These are phyloP conservation scores for Sporothrix inflata DNA, from an alignment of 2,329 filamentous ascomycete species.

Conservation along the genomic window DNA sequence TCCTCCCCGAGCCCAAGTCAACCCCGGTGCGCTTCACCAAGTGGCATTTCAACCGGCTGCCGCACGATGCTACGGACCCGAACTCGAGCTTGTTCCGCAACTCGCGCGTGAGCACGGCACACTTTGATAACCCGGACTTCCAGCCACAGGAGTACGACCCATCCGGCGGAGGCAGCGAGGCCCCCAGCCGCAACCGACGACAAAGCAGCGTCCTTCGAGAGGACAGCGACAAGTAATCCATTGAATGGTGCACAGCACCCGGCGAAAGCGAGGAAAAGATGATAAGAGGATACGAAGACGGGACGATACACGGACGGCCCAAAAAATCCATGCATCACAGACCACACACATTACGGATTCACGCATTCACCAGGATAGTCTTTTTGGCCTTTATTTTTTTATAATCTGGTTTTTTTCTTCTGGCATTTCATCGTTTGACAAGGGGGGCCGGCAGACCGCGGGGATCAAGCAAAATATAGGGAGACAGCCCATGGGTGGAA, in stretches of 20 bases:
- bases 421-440: neutral
- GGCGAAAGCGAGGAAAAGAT: neutral
- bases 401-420: neutral
- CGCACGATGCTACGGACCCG: conserved; percentile 24
- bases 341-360: conserved; percentile 5
- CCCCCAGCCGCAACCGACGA: neutral
- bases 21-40: conserved; percentile 57
- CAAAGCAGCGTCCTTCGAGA: conserved; percentile 21
- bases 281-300: neutral
- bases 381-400: neutral
- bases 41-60: conserved; percentile 51
- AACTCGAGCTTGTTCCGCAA: conserved; percentile 62
- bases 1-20: neutral
- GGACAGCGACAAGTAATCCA: neutral
- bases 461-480: neutral
- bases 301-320: neutral
- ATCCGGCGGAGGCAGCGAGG: conserved; percentile 33
- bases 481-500: neutral
- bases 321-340: neutral
- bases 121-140: conserved; percentile 67
- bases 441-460: neutral
- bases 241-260: neutral
- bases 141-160: conserved; percentile 58
- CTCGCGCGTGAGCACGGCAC: conserved; percentile 67
- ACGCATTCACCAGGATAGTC: neutral